Evolutionary conservation across 768 basidiomycete genomes (phyloP), one percentile per base, ranked within the genome.

Genomic region (Gymnopilus junonius): DNA sequence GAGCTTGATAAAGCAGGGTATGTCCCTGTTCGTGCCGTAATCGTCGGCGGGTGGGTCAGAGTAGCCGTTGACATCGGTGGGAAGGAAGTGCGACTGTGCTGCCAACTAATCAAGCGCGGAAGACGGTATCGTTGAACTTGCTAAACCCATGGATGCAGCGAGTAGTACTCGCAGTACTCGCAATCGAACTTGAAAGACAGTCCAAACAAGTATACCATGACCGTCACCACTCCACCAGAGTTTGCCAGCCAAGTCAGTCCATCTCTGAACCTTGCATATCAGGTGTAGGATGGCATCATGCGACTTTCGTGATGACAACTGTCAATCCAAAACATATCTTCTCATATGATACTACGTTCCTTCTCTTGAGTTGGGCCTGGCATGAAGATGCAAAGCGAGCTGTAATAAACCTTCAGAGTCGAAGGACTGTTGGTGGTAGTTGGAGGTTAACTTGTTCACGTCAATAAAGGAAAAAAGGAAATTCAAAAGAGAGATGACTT

Each of bases 41-140:
- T 37, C 20, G 46, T 58, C 56, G 48, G 48, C 27, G 34, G 39
- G 42, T 48, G 34, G 55, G 45, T 48, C 46, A 53, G 55, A 53
- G 48, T 37, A 46, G 23, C 59, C 61, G 56, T 62, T 57, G 55
- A 62, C 61, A 55, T 57, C 37, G 55, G 61, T 48, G 55, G 45
- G 45, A 62, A 45, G 34, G 31, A 61, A 34, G 29, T 8, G 14
- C 40, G 21, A 27, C 34, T 23, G 54, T 39, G 34, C 54, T 55
- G 39, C 35, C 15, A 32, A 32, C 48, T 32, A 51, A 51, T 32
- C 48, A 51, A 51, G 29, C 48, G 48, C 17, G 48, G 29, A 51
- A 32, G 48, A 51, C 48, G 31, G 48, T 50, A 50, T 48, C 45
- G 31, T 23, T 32, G 14, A 25, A 14, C 34, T 14, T 55, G 25